Evolutionary conservation across 768 basidiomycete species (phyloP), one percentile per base, ranked within the genome.

Genomic region (Lactarius trivialis): DNA sequence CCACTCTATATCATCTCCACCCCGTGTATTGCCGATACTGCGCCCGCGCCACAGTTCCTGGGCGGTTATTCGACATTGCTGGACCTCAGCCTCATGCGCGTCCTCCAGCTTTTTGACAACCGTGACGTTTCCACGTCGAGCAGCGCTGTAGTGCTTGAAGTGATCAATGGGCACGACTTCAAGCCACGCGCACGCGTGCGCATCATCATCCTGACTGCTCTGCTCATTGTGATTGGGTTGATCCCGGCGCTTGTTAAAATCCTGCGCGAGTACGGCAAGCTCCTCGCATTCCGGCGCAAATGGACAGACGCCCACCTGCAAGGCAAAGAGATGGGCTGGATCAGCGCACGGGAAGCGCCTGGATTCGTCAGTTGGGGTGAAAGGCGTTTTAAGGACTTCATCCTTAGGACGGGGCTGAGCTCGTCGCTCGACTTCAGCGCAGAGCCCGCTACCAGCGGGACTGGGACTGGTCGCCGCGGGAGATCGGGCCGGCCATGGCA

Each of bases 361-460:
- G 88, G 87, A 3, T 86, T 89, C 64, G 76, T 77, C 7, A 83
- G 82, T 1, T 86, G 85, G 86, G 85, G 88, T 11, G 91, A 93
- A 72, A 83, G 84, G 67, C 77, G 80, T 32, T 68, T 92, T 64
- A 89, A 89, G 72, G 84, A 86, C 65, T 84, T 83, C 68, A 74
- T 91, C 26, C 71, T 83, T 59, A 85, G 84, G 71, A 75, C 79
- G 33, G 86, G 89, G 1, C 72, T 89, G n/a, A 85, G 86, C 68
- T 82, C 82, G 21, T 77, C 78, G 1, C 71, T 87, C 65, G 82
- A 79, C 26, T 68, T 36, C 7, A 73, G 68, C 65, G 72, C 68
- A 19, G 59, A 61, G 14, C 63, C 53, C 3, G 66, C 67, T 14
- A 68, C 73, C 43, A 69, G 66, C 12, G 66, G 66, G 19, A 43